These are phyloP conservation scores for Mycosphaerella sp. DNA, from an alignment of 2,329 filamentous ascomycete species.

Conservation along the genomic window DNA sequence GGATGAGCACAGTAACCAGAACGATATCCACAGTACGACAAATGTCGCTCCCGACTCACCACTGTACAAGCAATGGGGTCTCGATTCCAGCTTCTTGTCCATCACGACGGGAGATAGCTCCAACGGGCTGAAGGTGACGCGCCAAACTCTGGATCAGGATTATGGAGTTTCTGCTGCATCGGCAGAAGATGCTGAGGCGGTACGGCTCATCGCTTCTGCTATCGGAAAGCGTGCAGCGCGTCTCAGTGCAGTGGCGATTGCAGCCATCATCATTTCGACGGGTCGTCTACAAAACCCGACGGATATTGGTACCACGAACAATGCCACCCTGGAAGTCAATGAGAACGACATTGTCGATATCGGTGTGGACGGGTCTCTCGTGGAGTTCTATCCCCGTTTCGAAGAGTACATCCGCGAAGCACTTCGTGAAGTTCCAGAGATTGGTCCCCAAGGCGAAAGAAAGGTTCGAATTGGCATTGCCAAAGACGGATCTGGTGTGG, in stretches of 20 bases:
- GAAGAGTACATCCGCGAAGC: slow-evolving; percentile 81
- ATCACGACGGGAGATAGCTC: slow-evolving; percentile 76
- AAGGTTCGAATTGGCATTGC: slow-evolving; percentile 91
- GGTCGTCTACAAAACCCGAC: slow-evolving; percentile 54
- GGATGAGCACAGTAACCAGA: slow-evolving; percentile 64
- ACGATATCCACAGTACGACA: slow-evolving; percentile 62
- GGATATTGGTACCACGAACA: slow-evolving; percentile 29
- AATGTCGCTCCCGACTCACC: slow-evolving; percentile 58
- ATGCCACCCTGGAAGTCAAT: slow-evolving; percentile 31
- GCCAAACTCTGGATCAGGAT: slow-evolving; percentile 69
- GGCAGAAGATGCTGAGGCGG: slow-evolving; percentile 77
- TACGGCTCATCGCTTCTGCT: slow-evolving; percentile 74
- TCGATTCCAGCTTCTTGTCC: slow-evolving; percentile 87
- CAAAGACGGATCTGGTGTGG: slow-evolving; percentile 94
- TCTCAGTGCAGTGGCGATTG: slow-evolving; percentile 80
- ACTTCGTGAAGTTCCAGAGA: slow-evolving; percentile 65
- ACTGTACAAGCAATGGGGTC: slow-evolving; percentile 74
- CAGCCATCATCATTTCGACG: slow-evolving; percentile 73
- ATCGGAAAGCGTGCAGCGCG: slow-evolving; percentile 84
- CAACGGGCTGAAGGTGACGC: slow-evolving; percentile 62
- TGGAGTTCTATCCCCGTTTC: slow-evolving; percentile 94
- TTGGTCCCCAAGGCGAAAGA: slow-evolving; percentile 72
- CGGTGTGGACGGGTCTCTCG: slow-evolving; percentile 87
- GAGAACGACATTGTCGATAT: slow-evolving; percentile 72
- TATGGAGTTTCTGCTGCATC: slow-evolving; percentile 71